These are phyloP conservation scores for Lanmaoa rubissima DNA, from an alignment of 768 basidiomycete genomes.

Conservation along the genomic window DNA sequence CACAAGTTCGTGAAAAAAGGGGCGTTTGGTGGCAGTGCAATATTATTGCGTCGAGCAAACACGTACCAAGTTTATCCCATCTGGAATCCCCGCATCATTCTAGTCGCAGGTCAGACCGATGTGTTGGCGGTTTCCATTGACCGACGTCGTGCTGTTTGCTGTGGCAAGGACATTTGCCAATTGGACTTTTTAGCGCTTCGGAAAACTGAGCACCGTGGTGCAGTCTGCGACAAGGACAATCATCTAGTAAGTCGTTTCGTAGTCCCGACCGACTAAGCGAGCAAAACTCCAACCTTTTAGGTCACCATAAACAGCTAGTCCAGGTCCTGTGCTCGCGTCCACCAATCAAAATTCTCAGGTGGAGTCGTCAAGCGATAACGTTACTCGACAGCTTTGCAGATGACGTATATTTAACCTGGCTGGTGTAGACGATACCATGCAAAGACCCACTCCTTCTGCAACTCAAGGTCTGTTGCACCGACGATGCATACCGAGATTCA, in stretches of 20 bases:
- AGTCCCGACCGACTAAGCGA: too few relatives aligned
- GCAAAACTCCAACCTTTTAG: too few relatives aligned
- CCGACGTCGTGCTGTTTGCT: constrained; percentile 13
- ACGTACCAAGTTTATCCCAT: too few relatives aligned
- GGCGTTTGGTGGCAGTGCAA: too few relatives aligned
- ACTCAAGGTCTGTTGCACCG: constrained; percentile 50
- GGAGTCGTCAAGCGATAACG: too few relatives aligned
- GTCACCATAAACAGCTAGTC: too few relatives aligned
- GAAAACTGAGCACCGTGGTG: constrained; percentile 77
- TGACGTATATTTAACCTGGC: too few relatives aligned
- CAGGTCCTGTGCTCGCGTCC: too few relatives aligned
- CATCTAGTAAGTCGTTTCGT: constrained; percentile 65
- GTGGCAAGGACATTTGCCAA: constrained; percentile 78
- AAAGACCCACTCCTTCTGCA: constrained; percentile 75
- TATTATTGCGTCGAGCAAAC: too few relatives aligned
- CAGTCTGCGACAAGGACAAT: constrained; percentile 97
- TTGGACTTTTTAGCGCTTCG: constrained; percentile 74
- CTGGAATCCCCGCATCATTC: constrained; percentile 53
- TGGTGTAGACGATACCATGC: constrained; percentile 71
- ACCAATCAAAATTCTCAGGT: too few relatives aligned
- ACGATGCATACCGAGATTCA: not conserved
- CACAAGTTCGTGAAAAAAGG: not conserved
- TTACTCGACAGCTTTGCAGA: too few relatives aligned
- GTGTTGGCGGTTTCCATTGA: not conserved
- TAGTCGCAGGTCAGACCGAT: constrained; percentile 56